Evolutionary conservation across 148 eudicot genomes (phyloP).

Genomic region (Bassia scoparia): DNA sequence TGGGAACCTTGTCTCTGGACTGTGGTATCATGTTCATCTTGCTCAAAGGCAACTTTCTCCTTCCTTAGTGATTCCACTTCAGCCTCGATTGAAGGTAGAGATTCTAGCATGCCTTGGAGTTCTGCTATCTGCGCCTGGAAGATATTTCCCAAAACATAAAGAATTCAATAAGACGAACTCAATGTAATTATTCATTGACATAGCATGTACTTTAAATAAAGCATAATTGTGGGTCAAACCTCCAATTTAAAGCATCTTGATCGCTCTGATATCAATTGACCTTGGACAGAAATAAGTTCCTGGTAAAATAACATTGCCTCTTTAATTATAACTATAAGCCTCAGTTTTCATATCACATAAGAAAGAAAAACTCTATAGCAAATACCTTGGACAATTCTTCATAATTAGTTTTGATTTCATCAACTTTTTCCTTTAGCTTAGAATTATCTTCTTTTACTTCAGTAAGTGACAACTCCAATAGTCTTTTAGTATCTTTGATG

Average conservation of each 20-base stretch:
- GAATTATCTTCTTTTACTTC: conserved; percentile 60
- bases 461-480: conserved; percentile 57
- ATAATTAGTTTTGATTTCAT: conserved; percentile 54
- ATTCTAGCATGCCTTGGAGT: conserved; percentile 57
- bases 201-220: not conserved
- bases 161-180: not conserved
- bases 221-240: conserved; percentile 40
- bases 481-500: conserved; percentile 49
- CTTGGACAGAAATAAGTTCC: conserved; percentile 91
- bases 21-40: conserved; percentile 45
- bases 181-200: not conserved
- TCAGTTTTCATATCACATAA: not conserved
- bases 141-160: not conserved
- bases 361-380: not conserved
- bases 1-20: conserved; percentile 53
- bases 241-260: conserved; percentile 91
- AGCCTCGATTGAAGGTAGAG: conserved; percentile 67
- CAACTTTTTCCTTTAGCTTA: conserved; percentile 58
- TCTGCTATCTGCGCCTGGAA: conserved; percentile 87
- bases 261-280: conserved; percentile 76
- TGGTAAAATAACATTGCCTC: conserved; percentile 28
- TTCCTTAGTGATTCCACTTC: conserved; percentile 62
- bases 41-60: conserved; percentile 64
- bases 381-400: conserved; percentile 76
- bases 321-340: conserved; percentile 12